Evolutionary conservation across 441 rosid genomes (phyloP).

Genomic region (Adansonia madagascariensis): DNA sequence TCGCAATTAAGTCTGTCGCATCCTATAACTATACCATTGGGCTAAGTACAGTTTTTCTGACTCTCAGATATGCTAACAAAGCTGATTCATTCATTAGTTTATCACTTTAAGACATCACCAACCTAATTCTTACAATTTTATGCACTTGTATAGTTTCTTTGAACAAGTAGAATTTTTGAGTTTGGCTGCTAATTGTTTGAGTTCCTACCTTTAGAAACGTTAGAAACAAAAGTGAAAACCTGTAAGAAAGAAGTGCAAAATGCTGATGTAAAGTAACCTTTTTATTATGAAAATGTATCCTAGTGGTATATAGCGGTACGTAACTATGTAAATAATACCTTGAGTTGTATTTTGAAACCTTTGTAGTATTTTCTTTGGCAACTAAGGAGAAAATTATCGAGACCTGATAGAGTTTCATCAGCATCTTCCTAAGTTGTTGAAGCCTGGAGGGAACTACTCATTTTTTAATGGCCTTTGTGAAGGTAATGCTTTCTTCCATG

Average conservation of each 20-base stretch:
- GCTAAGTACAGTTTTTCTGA: not conserved
- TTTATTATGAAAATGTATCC: not conserved
- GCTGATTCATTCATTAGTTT: not conserved
- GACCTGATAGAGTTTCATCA: conserved; percentile 85
- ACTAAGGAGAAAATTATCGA: conserved; percentile 83
- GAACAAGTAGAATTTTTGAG: not conserved
- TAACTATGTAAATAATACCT: not conserved
- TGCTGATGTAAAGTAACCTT: not conserved
- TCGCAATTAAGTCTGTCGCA: not conserved
- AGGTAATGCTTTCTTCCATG: conserved; percentile 85
- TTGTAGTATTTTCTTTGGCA: conserved; percentile 79
- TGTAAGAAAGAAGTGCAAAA: not conserved
- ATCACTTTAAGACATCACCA: not conserved
- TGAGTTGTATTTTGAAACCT: conserved; percentile 25
- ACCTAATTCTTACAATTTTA: not conserved
- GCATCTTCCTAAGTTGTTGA: conserved; percentile 64
- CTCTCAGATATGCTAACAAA: not conserved
- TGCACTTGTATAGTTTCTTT: not conserved
- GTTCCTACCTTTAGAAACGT: not conserved
- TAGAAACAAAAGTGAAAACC: not conserved
- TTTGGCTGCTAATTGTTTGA: not conserved
- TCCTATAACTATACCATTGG: not conserved
- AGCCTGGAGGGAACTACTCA: conserved; percentile 77
- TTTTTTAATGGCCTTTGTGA: conserved; percentile 88
- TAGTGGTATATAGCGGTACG: not conserved